These are phyloP conservation scores for Hypsizygus ulmarius DNA, from an alignment of 1,284 basidiomycete species.

Conservation along the genomic window DNA sequence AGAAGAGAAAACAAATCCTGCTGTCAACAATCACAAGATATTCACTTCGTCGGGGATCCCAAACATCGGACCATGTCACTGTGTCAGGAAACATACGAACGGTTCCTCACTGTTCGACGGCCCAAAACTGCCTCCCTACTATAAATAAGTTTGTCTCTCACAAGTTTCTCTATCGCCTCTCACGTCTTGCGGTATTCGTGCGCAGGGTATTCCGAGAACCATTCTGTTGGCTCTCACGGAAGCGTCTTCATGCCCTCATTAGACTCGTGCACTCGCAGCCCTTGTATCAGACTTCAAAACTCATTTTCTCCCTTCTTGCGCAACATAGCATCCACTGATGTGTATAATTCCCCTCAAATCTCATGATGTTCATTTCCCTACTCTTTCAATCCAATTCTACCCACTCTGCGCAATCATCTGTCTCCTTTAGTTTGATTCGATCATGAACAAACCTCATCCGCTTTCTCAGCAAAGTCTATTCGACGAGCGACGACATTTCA, in stretches of 20 bases:
- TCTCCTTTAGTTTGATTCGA: not conserved
- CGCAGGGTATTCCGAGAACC: conserved; percentile 4
- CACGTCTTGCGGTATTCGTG: conserved; percentile 4
- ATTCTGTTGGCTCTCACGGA: conserved; percentile 7
- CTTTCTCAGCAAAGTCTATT: no score
- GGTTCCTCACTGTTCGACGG: not conserved
- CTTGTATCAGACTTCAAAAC: not conserved
- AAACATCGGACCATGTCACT: conserved; percentile 11
- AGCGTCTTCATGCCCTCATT: conserved; percentile 3
- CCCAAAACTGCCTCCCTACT: not conserved
- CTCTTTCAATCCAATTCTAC: not conserved
- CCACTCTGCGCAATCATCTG: not conserved
- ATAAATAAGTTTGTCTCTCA: conserved; percentile 13
- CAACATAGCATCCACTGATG: not conserved
- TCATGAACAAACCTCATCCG: not conserved
- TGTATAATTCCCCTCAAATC: not conserved
- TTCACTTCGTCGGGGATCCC: not conserved
- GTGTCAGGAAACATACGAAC: conserved; percentile 8
- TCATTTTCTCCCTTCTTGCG: conserved; percentile 4
- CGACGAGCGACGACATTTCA: no score
- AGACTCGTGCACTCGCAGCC: conserved; percentile 6
- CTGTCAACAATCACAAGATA: conserved; percentile 2
- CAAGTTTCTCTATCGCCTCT: conserved; percentile 7
- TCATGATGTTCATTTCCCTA: not conserved
- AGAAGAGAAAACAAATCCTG: conserved; percentile 3